Evolutionary conservation across 179 eudicot species (phyloP).

Genomic region (Patellifolia procumbens): DNA sequence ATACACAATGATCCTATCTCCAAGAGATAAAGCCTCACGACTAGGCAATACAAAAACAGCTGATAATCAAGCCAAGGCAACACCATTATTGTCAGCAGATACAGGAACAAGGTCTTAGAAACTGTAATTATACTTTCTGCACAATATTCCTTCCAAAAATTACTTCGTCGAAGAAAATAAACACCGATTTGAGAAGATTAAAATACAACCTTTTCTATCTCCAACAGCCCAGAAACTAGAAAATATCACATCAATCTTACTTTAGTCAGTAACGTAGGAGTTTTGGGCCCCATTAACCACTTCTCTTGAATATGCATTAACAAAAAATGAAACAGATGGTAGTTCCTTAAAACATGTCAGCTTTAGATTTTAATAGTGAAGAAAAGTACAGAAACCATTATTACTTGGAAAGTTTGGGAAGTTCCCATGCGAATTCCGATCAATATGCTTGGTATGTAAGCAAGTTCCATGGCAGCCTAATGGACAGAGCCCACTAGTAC

Average conservation of each 20-base stretch:
- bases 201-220: background rate
- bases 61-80: slow-evolving; percentile 35
- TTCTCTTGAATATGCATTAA: background rate
- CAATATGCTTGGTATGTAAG: slow-evolving; percentile 65
- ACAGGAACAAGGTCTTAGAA: background rate
- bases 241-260: background rate
- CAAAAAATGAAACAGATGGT: background rate
- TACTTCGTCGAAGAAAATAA: background rate
- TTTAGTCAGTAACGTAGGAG: background rate
- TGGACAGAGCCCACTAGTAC: slow-evolving; percentile 77
- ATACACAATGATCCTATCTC: slow-evolving; percentile 85
- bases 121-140: background rate
- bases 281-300: background rate
- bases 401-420: slow-evolving; percentile 45
- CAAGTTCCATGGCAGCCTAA: slow-evolving; percentile 91
- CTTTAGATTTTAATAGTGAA: background rate
- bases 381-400: background rate
- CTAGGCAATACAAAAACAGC: slow-evolving; percentile 92
- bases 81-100: background rate
- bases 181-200: background rate
- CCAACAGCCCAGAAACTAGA: background rate
- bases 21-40: slow-evolving; percentile 90
- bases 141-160: background rate
- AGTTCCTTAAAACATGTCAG: background rate
- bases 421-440: slow-evolving; percentile 41